phyloP scores from a whole-genome alignment of 371 early-diverging fungal species.

The Batkoa obscura region DNA sequence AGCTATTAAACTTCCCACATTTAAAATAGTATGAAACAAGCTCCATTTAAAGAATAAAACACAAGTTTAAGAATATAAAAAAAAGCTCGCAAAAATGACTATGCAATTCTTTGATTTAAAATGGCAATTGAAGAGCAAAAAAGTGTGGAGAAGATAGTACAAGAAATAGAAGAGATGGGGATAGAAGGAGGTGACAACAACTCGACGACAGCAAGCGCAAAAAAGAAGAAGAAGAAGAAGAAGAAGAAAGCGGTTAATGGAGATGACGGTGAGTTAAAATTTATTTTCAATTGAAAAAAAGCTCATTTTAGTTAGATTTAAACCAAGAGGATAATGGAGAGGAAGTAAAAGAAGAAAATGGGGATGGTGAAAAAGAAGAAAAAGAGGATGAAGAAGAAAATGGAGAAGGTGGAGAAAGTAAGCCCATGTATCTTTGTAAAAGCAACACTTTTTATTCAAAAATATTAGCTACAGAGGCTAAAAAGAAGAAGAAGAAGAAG shows the following conservation, averaged over 20 bases:
- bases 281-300: neutral
- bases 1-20: too few species aligned
- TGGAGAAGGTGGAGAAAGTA: neutral
- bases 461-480: neutral
- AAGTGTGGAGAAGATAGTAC: too few species aligned
- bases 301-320: too few species aligned
- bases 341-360: constrained; percentile 1
- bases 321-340: neutral
- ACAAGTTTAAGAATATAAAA: too few species aligned
- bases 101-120: too few species aligned
- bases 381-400: neutral
- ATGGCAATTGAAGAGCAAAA: too few species aligned
- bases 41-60: too few species aligned
- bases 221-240: neutral
- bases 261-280: neutral
- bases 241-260: neutral
- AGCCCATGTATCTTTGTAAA: neutral
- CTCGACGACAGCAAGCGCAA: neutral
- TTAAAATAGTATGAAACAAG: too few species aligned
- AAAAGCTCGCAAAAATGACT: too few species aligned
- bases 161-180: neutral
- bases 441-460: neutral
- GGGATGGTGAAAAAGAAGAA: neutral
- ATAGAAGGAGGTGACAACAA: neutral
- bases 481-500: constrained; percentile 12